Conservation (phyloP, 495 filamentous ascomycete species). For the Chaetomium tenue region DNA sequence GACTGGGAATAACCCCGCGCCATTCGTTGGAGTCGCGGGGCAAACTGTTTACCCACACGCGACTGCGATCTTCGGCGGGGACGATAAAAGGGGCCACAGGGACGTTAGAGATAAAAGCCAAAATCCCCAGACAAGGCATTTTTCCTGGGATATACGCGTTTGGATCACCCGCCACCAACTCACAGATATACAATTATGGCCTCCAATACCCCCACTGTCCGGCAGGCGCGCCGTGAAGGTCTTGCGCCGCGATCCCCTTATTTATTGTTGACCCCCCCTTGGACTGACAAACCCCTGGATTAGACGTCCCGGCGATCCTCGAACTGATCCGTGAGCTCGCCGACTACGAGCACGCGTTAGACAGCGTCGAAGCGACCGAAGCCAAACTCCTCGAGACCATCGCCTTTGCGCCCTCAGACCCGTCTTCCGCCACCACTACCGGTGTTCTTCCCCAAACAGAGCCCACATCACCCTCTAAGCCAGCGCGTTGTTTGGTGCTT, state of each 20-base stretch:
- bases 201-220: constrained; percentile 24
- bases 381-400: constrained; percentile 71
- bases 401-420: constrained; percentile 61
- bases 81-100: background rate
- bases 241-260: background rate
- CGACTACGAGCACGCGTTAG: constrained; percentile 73
- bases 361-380: constrained; percentile 76
- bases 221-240: constrained; percentile 41
- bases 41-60: background rate
- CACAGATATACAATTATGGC: constrained; percentile 23
- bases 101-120: background rate
- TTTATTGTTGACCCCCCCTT: background rate
- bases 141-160: no score
- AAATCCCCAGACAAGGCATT: no score
- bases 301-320: constrained; percentile 84
- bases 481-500: constrained; percentile 50
- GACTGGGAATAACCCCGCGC: constrained; percentile 7
- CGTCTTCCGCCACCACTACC: constrained; percentile 34
- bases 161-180: background rate
- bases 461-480: constrained; percentile 40
- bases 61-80: background rate
- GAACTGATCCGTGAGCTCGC: constrained; percentile 84
- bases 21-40: constrained; percentile 6
- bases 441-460: constrained; percentile 40
- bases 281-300: constrained; percentile 6